phyloP scores from a whole-genome alignment of 1,284 basidiomycete genomes.

The Dichomitus squalens region DNA sequence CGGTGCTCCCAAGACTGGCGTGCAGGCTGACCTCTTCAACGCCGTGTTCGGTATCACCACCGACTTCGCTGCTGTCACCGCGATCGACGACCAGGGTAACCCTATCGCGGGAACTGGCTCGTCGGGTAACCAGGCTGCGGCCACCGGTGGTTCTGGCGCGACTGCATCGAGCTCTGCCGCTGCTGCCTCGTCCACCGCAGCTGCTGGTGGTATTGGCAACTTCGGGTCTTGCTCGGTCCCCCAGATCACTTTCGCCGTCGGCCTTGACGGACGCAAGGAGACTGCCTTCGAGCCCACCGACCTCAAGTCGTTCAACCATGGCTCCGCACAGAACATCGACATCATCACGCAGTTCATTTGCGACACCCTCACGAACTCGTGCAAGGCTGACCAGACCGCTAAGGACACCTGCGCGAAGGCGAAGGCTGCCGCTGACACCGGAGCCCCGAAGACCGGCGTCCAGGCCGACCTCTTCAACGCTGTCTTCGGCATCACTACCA shows the following conservation, averaged over 20 bases:
- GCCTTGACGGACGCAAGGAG: slow-evolving; percentile 54
- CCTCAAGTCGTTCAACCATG: slow-evolving; percentile 46
- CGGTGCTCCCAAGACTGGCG: slow-evolving; percentile 47
- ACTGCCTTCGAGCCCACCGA: slow-evolving; percentile 56
- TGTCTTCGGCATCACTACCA: slow-evolving; percentile 56
- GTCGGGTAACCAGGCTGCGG: slow-evolving; percentile 16
- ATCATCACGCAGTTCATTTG: slow-evolving; percentile 54
- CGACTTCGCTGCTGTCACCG: slow-evolving; percentile 30
- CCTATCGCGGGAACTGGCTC: slow-evolving; percentile 28
- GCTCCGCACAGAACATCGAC: slow-evolving; percentile 51
- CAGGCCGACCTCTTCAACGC: slow-evolving; percentile 43
- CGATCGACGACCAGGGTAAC: slow-evolving; percentile 32
- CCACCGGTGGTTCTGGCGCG: slow-evolving; percentile 21
- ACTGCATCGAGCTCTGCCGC: slow-evolving; percentile 26
- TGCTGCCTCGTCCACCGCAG: slow-evolving; percentile 21
- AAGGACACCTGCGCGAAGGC: slow-evolving; percentile 56
- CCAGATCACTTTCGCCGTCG: slow-evolving; percentile 52
- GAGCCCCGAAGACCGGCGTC: slow-evolving; percentile 39
- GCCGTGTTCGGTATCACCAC: slow-evolving; percentile 51
- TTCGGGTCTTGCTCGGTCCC: slow-evolving; percentile 53
- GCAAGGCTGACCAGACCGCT: slow-evolving; percentile 48
- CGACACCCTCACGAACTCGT: slow-evolving; percentile 54
- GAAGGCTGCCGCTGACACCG: slow-evolving; percentile 51
- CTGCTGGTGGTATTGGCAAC: slow-evolving; percentile 33
- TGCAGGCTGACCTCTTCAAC: slow-evolving; percentile 62